Evolutionary conservation across 768 basidiomycete species (phyloP).

Genomic region (Gyrodon lividus): DNA sequence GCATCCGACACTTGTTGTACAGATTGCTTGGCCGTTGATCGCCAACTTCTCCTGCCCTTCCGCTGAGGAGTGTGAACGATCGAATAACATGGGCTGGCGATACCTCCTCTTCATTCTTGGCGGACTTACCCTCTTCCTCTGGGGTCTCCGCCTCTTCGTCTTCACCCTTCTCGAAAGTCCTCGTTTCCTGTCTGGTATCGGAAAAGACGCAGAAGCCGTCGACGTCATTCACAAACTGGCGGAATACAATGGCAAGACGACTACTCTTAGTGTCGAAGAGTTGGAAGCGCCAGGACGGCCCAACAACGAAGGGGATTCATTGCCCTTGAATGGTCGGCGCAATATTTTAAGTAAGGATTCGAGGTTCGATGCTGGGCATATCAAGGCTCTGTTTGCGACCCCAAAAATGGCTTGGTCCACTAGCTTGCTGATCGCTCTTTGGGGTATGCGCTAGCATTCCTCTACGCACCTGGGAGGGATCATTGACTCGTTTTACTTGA

Average conservation of each 20-base stretch:
- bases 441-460: slow-evolving; percentile 39
- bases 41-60: slow-evolving; percentile 51
- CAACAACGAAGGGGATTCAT: slow-evolving; percentile 4
- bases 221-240: slow-evolving; percentile 49
- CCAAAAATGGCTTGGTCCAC: slow-evolving; percentile 66
- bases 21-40: slow-evolving; percentile 63
- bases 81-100: slow-evolving; percentile 64
- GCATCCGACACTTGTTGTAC: background rate
- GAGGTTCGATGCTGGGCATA: slow-evolving; percentile 40
- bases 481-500: slow-evolving; percentile 22
- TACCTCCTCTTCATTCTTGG: slow-evolving; percentile 57
- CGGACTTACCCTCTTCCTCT: slow-evolving; percentile 51
- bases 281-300: slow-evolving; percentile 35
- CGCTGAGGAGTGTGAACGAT: slow-evolving; percentile 35
- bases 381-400: slow-evolving; percentile 63
- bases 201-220: slow-evolving; percentile 52
- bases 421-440: slow-evolving; percentile 48
- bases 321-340: slow-evolving; percentile 15
- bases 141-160: slow-evolving; percentile 49
- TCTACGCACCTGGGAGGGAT: background rate
- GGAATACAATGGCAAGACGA: slow-evolving; percentile 45
- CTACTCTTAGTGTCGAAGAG: slow-evolving; percentile 43
- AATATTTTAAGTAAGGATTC: slow-evolving; percentile 41
- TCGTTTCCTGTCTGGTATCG: slow-evolving; percentile 54
- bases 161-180: slow-evolving; percentile 59